Evolutionary conservation across 495 filamentous ascomycete genomes (phyloP), one percentile per base, ranked within the genome.

Genomic region (Annulohypoxylon nitens): DNA sequence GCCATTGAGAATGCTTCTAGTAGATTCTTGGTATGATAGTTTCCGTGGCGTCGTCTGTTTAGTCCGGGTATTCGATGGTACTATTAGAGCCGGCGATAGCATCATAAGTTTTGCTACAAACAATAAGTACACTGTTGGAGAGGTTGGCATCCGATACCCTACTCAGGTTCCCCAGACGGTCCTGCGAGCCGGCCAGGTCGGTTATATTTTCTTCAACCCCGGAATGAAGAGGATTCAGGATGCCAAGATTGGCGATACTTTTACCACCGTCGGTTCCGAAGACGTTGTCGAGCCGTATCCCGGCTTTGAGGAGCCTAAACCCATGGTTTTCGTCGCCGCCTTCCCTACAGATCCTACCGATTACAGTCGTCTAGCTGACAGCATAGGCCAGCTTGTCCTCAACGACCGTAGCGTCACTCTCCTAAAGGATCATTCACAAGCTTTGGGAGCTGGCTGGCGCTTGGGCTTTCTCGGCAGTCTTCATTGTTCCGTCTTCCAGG

Each of bases 251-350:
- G 96, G 96, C 20, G 97, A 98, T 72, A 98, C 96, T 1, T 97
- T 92, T 76, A 97, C 96, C 2, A 90, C 86, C n/a, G 88, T 94
- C 7, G 95, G 95, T 0, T 89, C 81, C 12, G 93, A 97, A 79
- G 88, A 89, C 67, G 71, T 84, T 1, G 94, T 99, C 1, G 87
- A 93, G 77, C 90, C 92, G 18, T 89, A 94, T 64, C 93, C 93
- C 0, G 97, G 96, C 0, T 99, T 99, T 70, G 96, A 97, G 81
- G 97, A 99, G 77, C 96, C 96, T 6, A 97, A 99, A 80, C 91
- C 95, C 2, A 99, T 99, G 96, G 96, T 98, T 23, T 99, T 98
- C 76, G 96, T 99, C 10, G 94, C 95, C 4, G 96, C 97, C 0
- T 99, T 97, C 73, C 96, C 96, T 1, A 90, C 93, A 0, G 95